These are phyloP conservation scores for Sarocladium brachiariae DNA, from an alignment of 2,329 filamentous ascomycete genomes.

Conservation along the genomic window DNA sequence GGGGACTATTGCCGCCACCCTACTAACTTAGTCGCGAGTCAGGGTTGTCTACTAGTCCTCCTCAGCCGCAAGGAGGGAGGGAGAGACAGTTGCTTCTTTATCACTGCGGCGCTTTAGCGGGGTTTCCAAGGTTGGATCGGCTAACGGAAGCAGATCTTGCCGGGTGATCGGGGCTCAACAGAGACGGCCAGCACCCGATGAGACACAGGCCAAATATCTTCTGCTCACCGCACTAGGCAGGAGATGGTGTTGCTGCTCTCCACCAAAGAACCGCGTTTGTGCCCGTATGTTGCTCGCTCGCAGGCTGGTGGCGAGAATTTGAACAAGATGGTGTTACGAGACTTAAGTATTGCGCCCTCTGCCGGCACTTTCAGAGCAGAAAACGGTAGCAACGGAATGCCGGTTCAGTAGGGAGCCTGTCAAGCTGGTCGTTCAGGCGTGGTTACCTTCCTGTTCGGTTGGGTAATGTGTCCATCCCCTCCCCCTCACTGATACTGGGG, in stretches of 20 bases:
- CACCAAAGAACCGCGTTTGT: too few relatives aligned
- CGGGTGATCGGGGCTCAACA: constrained; percentile 1
- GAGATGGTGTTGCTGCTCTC: neutral
- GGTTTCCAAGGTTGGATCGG: constrained; percentile 5
- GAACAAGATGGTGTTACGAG: too few relatives aligned
- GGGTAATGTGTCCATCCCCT: neutral
- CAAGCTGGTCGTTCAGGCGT: neutral
- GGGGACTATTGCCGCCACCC: neutral
- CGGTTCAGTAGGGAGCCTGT: neutral
- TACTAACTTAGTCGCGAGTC: constrained; percentile 1
- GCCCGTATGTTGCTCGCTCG: too few relatives aligned
- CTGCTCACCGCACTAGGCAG: too few relatives aligned
- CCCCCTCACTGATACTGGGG: neutral
- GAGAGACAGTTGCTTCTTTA: neutral
- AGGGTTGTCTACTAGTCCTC: neutral
- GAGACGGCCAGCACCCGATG: constrained; percentile 1
- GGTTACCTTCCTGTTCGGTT: constrained; percentile 5
- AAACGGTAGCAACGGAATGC: too few relatives aligned
- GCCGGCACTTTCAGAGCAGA: too few relatives aligned
- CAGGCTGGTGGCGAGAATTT: too few relatives aligned
- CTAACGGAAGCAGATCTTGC: constrained; percentile 5
- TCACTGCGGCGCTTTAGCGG: neutral
- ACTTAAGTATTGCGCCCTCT: too few relatives aligned
- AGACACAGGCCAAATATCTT: neutral
- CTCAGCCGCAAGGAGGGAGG: neutral